Evolutionary conservation across 352 stramenopile genomes (phyloP), one percentile per base, ranked within the genome.

Genomic region (Phytopythium montanum): DNA sequence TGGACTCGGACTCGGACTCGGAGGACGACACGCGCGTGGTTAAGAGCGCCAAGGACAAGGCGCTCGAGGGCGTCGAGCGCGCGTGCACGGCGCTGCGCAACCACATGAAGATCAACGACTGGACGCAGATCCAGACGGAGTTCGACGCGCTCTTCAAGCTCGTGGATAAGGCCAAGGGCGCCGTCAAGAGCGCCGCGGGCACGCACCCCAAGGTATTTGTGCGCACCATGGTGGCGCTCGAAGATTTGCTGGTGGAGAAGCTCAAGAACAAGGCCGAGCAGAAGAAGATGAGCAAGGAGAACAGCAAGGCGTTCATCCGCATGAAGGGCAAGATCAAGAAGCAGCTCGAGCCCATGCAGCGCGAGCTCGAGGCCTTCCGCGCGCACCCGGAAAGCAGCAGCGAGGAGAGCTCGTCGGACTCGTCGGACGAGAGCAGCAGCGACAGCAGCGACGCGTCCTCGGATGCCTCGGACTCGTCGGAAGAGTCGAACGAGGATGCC

Each of bases 291-390:
- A 98, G 81, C 84, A 96, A 97, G 58, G 90, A 96, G 59, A 98
- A 98, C 76, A 96, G 81, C 59, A 96, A 97, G 68, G 92, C 94
- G 44, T 82, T 99, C 13, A 99, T 99, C 70, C 83, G 95, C 19
- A 99, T 99, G 95, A 99, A 99, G 85, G 86, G 98, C 53, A 97
- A 94, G 69, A 68, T 99, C 48, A 97, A 98, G 69, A 98, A 98
- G 79, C 90, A 98, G 73, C 91, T 97, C 59, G 97, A 99, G 62
- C 67, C 79, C n/a, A 96, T 97, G 63, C 72, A 81, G 53, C 71
- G 71, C 36, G 79, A 97, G 50, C 87, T 98, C 59, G 78, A 96
- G 56, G 84, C 92, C 61, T 98, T 98, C 80, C 80, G 90, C 19
- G 81, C 87, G 50, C 90, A 98, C 76, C 95, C 95, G 9, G 73